Percentiles rank a stretch among this genome's conserved stretches.
Evolutionary conservation across 1,284 basidiomycete species (phyloP).

Genomic region (Ganoderma meredithae): DNA sequence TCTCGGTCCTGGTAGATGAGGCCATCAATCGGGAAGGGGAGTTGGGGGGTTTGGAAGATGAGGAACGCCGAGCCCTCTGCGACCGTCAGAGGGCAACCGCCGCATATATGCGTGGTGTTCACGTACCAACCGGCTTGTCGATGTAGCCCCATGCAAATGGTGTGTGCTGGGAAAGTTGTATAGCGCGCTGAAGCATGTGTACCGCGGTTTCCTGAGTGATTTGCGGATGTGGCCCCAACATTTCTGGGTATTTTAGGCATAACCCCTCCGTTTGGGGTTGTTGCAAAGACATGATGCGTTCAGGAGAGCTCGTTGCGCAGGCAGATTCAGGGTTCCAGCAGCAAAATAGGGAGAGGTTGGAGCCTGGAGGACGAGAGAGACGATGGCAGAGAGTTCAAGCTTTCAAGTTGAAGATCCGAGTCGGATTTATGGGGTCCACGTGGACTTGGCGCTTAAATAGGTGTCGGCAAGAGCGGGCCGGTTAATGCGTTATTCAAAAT

Average conservation of each 20-base stretch:
- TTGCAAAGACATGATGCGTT: constrained; percentile 21
- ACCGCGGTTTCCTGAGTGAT: constrained; percentile 65
- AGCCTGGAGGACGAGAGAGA: not conserved
- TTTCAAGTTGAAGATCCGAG: too few relatives aligned
- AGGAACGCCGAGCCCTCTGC: constrained; percentile 72
- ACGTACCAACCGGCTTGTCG: constrained; percentile 73
- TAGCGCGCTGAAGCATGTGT: constrained; percentile 64
- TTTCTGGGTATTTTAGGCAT: constrained; percentile 75
- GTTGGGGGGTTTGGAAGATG: constrained; percentile 62
- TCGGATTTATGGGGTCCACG: not conserved
- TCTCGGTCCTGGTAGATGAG: constrained; percentile 76
- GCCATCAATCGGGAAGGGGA: constrained; percentile 72
- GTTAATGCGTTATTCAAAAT: not conserved
- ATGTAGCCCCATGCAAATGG: constrained; percentile 77
- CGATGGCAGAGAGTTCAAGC: too few relatives aligned
- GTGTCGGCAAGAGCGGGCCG: not conserved
- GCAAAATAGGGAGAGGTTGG: not conserved
- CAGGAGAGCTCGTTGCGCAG: not conserved
- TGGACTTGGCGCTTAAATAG: not conserved
- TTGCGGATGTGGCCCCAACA: constrained; percentile 60
- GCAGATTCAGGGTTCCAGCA: not conserved
- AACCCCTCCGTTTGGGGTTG: constrained; percentile 40
- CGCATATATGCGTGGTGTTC: not conserved
- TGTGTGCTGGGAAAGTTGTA: constrained; percentile 57
- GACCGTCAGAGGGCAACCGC: not conserved